Percentiles rank a stretch among this genome's conserved stretches.
phyloP scores from a whole-genome alignment of 2,329 filamentous ascomycete genomes.

The Penicillium italicum region DNA sequence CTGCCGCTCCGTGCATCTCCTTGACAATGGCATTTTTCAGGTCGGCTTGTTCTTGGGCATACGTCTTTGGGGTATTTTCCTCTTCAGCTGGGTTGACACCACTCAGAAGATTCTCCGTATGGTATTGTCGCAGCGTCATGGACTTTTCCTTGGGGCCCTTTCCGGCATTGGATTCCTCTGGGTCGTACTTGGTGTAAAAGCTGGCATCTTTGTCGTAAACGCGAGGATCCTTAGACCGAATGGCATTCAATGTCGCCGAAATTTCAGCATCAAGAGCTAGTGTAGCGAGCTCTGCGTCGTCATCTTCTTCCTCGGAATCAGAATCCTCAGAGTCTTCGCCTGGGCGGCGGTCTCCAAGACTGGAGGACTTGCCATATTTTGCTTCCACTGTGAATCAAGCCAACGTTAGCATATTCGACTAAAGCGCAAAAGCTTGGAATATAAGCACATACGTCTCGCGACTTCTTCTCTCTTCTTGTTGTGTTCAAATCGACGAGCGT shows the following conservation, averaged over 20 bases:
- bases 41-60: conserved; percentile 82
- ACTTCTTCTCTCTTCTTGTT: conserved; percentile 95
- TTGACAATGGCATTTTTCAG: conserved; percentile 73
- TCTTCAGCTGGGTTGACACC: conserved; percentile 61
- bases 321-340: conserved; percentile 55
- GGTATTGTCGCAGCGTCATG: conserved; percentile 83
- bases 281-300: conserved; percentile 81
- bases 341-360: conserved; percentile 39
- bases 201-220: conserved; percentile 77
- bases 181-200: conserved; percentile 68
- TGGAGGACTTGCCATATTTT: conserved; percentile 62
- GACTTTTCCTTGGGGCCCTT: conserved; percentile 70
- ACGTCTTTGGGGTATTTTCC: conserved; percentile 61
- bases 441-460: conserved; percentile 47
- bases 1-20: conserved; percentile 68
- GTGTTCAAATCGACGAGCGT: conserved; percentile 83
- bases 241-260: conserved; percentile 78
- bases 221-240: conserved; percentile 83
- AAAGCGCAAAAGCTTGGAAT: neutral
- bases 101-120: conserved; percentile 80
- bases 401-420: conserved; percentile 3
- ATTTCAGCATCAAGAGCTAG: conserved; percentile 83
- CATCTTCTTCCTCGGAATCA: conserved; percentile 79
- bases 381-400: conserved; percentile 67
- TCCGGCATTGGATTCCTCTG: conserved; percentile 43